These are phyloP conservation scores for Bolboschoenus planiculmis DNA, from an alignment of 176 grass and related monocot genomes.

Conservation along the genomic window DNA sequence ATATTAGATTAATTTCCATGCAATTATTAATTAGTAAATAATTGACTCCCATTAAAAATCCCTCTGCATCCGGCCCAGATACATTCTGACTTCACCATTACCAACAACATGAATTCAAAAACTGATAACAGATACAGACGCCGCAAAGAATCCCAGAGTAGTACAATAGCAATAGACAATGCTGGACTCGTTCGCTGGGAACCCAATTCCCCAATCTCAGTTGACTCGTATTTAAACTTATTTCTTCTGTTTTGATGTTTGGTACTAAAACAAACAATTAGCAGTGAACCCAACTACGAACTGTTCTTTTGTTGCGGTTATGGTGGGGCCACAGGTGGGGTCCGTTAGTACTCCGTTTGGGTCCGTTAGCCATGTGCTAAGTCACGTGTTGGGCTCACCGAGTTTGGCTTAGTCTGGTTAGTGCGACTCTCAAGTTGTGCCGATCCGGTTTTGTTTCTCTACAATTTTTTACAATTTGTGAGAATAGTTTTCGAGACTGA, in stretches of 20 bases:
- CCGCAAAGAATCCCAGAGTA: too few species aligned
- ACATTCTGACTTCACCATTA: too few species aligned
- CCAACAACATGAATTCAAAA: too few species aligned
- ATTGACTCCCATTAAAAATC: too few species aligned
- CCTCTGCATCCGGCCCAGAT: too few species aligned
- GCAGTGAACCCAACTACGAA: neutral
- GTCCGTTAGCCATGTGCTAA: slow-evolving; percentile 15
- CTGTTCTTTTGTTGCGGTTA: slow-evolving; percentile 14
- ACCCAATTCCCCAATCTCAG: neutral
- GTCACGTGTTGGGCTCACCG: slow-evolving; percentile 7
- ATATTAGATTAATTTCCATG: too few species aligned
- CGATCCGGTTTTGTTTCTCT: neutral
- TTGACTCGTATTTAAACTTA: neutral
- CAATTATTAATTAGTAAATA: too few species aligned
- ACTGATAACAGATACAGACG: too few species aligned
- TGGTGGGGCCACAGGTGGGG: neutral
- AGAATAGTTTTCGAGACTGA: too few species aligned
- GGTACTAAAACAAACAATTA: neutral
- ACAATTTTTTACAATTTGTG: neutral
- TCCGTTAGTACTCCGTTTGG: slow-evolving; percentile 4
- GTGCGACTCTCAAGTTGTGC: neutral
- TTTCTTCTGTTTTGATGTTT: neutral
- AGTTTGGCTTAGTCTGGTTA: neutral
- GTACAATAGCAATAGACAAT: neutral
- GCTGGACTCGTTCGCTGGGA: neutral